Evolutionary conservation across 1,284 basidiomycete species (phyloP), one percentile per base, ranked within the genome.

Genomic region (Neonothopanus nambi): DNA sequence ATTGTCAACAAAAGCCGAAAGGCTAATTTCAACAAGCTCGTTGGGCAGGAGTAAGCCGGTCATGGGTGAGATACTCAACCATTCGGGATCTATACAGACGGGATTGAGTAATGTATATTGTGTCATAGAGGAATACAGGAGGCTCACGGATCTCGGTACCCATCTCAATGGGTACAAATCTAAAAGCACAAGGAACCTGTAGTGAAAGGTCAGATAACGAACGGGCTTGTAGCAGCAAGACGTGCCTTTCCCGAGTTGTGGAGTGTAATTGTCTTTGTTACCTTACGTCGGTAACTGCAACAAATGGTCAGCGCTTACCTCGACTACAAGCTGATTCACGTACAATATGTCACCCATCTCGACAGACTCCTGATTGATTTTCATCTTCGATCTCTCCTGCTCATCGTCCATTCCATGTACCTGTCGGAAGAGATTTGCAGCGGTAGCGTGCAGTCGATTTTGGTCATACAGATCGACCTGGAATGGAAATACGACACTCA

Each of bases 161-260:
- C 7, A 64, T 57, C 46, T 75, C 69, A 6, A 76, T 61, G 5
- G 82, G 72, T 13, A 89, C 72, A 54, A 89, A 85, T 51, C 86
- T 78, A 64, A 81, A 89, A 9, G 79, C 78, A 54, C 80, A 82
- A n/a, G 87, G 76, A 45, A 76, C 69, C 86, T 88, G 56, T 15
- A 23, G 21, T 43, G 13, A 57, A 17, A 33, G 39, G 21, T 37
- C 35, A 21, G 39, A 33, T 8, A 56, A 41, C 46, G 24, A 12
- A 44, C 11, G 18, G 26, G 48, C 33, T 23, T 51, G 36, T 17
- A 33, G 30, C 30, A 33, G 8, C 30, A 33, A 33, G 30, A 33
- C 55, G n/a, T 55, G 70, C 70, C 58, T 72, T 72, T 52, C 69
- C 68, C 12, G 56, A 61, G 58, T 73, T 75, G 38, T 63, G 61